A percentile compares a stretch with the other conserved stretches of the same genome.
Conservation (phyloP, 208 protist species). For the Crithidia bombi region DNA sequence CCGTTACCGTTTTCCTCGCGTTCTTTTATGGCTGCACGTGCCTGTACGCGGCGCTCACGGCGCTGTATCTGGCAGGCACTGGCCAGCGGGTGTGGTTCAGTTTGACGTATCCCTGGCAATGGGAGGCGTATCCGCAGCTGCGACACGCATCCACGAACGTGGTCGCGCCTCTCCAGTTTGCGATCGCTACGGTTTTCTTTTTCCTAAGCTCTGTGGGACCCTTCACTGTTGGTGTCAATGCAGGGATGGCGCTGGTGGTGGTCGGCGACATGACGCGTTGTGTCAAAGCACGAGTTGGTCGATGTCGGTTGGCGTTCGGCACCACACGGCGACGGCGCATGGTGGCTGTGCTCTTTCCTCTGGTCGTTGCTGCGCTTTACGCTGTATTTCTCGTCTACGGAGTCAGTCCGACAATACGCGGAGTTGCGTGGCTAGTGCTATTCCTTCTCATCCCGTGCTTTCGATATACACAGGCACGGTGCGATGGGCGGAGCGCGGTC, state of each 20-base stretch:
- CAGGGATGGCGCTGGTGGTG: conserved; percentile 15
- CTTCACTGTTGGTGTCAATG: conserved; percentile 15
- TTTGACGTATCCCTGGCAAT: conserved; percentile 3
- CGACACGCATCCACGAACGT: background rate
- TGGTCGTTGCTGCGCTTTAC: conserved; percentile 1
- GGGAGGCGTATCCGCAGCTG: conserved; percentile 15
- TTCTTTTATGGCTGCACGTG: conserved; percentile 12
- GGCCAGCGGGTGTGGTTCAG: background rate
- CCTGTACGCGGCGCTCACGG: conserved; percentile 2
- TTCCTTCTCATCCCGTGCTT: conserved; percentile 9
- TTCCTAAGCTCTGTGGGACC: conserved; percentile 15
- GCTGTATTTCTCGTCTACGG: background rate
- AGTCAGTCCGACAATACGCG: conserved; percentile 18
- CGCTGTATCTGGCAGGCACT: conserved; percentile 2
- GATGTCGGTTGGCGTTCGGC: background rate
- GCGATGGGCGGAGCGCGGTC: background rate
- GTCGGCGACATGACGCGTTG: background rate
- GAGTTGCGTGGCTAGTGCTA: conserved; percentile 19
- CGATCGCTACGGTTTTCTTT: background rate
- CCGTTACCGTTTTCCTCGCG: conserved; percentile 3
- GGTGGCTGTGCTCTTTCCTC: background rate
- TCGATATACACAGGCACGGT: background rate
- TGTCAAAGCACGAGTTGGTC: background rate
- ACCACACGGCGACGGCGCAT: conserved; percentile 1
- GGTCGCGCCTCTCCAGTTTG: background rate